Conservation (phyloP, 2,329 filamentous ascomycete species). For the Epichloe sp. region DNA sequence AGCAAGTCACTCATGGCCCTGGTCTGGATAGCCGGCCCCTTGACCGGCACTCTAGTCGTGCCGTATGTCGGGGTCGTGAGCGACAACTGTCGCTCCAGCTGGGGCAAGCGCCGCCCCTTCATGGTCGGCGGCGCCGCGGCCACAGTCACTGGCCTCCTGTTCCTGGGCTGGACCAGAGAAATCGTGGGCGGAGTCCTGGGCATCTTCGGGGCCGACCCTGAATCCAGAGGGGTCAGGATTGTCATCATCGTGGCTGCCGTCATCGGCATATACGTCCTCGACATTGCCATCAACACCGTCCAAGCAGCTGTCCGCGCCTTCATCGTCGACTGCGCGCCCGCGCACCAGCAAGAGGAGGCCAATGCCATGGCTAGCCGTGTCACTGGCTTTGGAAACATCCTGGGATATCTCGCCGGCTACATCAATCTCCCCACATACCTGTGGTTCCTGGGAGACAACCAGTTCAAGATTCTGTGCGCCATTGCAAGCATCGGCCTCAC, state of each 20-base stretch:
- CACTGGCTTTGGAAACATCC: conserved; percentile 77
- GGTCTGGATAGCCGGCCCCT: conserved; percentile 72
- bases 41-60: conserved; percentile 68
- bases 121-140: conserved; percentile 58
- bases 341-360: conserved; percentile 84
- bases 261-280: conserved; percentile 75
- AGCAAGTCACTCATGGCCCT: conserved; percentile 73
- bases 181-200: conserved; percentile 54
- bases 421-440: conserved; percentile 61
- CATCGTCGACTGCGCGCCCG: conserved; percentile 83
- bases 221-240: conserved; percentile 49
- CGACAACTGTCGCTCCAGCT: conserved; percentile 60
- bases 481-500: conserved; percentile 66
- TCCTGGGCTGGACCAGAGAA: conserved; percentile 62
- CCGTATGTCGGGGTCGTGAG: conserved; percentile 73
- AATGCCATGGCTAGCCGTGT: conserved; percentile 90
- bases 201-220: conserved; percentile 57
- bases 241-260: conserved; percentile 68
- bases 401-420: conserved; percentile 81
- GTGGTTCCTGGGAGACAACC: conserved; percentile 71
- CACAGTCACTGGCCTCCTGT: conserved; percentile 54
- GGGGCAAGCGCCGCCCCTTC: conserved; percentile 72
- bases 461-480: conserved; percentile 86
- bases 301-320: conserved; percentile 87
- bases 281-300: conserved; percentile 94